Evolutionary conservation across 176 grass and related monocot genomes (phyloP), one percentile per base, ranked within the genome.

Genomic region (Puccinellia tenuiflora): DNA sequence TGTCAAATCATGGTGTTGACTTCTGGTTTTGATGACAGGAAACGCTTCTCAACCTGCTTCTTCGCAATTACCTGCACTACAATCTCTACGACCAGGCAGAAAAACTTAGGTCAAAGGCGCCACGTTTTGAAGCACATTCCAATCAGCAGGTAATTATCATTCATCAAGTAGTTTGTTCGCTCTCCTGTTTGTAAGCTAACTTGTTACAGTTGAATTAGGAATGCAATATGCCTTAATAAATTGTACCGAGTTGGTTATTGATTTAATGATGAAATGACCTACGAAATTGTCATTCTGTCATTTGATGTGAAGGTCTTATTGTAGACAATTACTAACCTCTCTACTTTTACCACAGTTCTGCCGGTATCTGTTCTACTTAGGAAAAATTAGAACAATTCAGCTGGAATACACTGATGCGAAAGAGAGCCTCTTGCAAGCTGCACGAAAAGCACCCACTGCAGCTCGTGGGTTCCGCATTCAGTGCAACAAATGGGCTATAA

Each of bases 21-120:
- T 57, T 76, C 0, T 78, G 15, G 37, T 76, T 57, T 74, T 6
- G 12, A 48, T 33, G 50, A 64, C 82, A 95, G 85, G 95, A 94
- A 84, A 93, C 90, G 24, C 90, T 98, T 68, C 88, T 98, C 53
- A 98, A 98, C 83, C 85, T 98, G 47, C 91, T 98, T n/a, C 95
- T 98, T 39, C 92, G 92, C 88, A 98, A 95, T 90, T 98, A 98
- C 42, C 95, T 98, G 55, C 90, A 98, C 75, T 98, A 95, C 61
- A 98, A 95, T 79, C 90, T 98, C 54, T 98, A 93, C 37, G 90
- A 98, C 37, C 92, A 93, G 51, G 92, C 96, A 30, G 96, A 98
- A 80, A 98, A 98, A 73, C 88, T 95, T 76, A 89, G 96, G 78
- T 98, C 92, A 42, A 95, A 98, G 83, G 96, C 90, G 76, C 96